Percentiles rank a stretch among this genome's conserved stretches.
phyloP scores from a whole-genome alignment of 305 asterid genomes.

The Rubia balearica region DNA sequence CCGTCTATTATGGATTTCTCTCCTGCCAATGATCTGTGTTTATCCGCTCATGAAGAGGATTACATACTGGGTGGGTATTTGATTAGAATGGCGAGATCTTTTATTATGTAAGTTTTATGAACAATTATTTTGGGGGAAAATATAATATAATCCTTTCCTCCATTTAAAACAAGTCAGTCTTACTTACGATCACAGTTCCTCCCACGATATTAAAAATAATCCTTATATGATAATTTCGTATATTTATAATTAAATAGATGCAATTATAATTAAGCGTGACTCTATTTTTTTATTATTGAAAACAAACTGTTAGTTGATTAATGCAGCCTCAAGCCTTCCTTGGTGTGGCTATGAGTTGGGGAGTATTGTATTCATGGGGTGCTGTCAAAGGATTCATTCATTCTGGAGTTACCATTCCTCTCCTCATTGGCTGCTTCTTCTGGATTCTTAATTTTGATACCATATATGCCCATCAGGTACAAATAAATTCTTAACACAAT shows the following conservation, averaged over 20 bases:
- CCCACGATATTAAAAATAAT: too few species aligned
- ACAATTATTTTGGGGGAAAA: too few species aligned
- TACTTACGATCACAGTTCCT: too few species aligned
- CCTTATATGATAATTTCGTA: too few species aligned
- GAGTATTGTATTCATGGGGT: slow-evolving; percentile 72
- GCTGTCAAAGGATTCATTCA: slow-evolving; percentile 62
- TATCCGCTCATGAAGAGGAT: slow-evolving; percentile 79
- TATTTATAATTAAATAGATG: too few species aligned
- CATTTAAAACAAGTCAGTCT: too few species aligned
- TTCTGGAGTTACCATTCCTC: slow-evolving; percentile 52
- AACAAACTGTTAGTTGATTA: background rate
- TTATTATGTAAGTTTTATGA: too few species aligned
- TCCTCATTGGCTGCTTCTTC: slow-evolving; percentile 51
- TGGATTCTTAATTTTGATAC: slow-evolving; percentile 70
- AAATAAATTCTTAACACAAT: too few species aligned
- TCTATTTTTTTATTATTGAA: too few species aligned
- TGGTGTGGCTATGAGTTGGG: slow-evolving; percentile 65
- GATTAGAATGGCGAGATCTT: too few species aligned
- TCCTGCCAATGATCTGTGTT: slow-evolving; percentile 49
- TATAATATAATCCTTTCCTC: too few species aligned
- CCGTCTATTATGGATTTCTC: slow-evolving; percentile 53
- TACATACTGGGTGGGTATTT: slow-evolving; percentile 52
- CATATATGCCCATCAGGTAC: slow-evolving; percentile 63
- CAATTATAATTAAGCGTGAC: too few species aligned
- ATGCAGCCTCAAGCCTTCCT: slow-evolving; percentile 80